These are phyloP conservation scores for Colletotrichum lindemuthianum DNA, from an alignment of 2,329 filamentous ascomycete genomes.

Conservation along the genomic window DNA sequence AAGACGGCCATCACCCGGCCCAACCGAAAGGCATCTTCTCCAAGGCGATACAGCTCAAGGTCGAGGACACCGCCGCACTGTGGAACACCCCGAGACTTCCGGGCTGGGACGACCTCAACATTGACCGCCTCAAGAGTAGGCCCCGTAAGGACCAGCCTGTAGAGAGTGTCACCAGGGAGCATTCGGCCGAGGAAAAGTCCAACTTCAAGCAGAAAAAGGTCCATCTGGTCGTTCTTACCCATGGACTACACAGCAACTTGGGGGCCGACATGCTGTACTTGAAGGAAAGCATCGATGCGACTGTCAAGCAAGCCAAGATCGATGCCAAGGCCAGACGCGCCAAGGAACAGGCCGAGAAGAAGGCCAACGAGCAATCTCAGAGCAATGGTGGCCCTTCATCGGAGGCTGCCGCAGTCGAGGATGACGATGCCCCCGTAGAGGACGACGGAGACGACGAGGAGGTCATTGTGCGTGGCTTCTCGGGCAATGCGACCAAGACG, in stretches of 20 bases:
- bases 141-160: constrained; percentile 44
- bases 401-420: constrained; percentile 7
- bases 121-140: constrained; percentile 41
- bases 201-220: constrained; percentile 77
- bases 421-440: not conserved
- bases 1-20: constrained; percentile 67
- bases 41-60: constrained; percentile 77
- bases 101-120: constrained; percentile 62
- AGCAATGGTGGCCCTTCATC: constrained; percentile 2
- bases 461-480: constrained; percentile 89
- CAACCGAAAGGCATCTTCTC: constrained; percentile 85
- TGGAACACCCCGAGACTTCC: constrained; percentile 94
- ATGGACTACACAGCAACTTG: constrained; percentile 94
- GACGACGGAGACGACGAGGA: constrained; percentile 71
- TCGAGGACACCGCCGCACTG: constrained; percentile 88
- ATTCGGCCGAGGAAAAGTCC: constrained; percentile 39
- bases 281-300: constrained; percentile 95
- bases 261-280: constrained; percentile 96
- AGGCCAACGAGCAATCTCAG: constrained; percentile 27
- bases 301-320: constrained; percentile 77
- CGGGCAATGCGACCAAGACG: constrained; percentile 88
- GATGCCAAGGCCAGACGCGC: constrained; percentile 72
- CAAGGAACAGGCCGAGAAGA: constrained; percentile 54
- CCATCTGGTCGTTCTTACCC: constrained; percentile 91
- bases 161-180: constrained; percentile 45